Conservation (phyloP, 1,284 basidiomycete genomes). For the Moniliella sp. region DNA sequence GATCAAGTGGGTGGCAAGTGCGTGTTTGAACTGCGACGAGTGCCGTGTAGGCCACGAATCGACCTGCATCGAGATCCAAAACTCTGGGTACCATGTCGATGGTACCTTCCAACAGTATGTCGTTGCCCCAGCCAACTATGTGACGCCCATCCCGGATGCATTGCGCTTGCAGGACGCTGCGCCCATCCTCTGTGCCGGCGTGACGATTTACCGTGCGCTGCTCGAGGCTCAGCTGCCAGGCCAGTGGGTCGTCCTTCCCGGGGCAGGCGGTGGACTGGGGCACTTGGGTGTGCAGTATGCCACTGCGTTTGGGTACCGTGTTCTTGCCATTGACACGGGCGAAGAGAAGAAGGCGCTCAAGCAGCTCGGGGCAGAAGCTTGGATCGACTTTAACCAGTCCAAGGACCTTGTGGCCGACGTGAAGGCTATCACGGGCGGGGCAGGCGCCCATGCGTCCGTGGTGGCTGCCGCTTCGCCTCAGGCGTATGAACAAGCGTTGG, state of each 20-base stretch:
- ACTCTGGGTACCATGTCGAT: conserved; percentile 45
- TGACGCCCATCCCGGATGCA: conserved; percentile 39
- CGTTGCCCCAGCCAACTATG: conserved; percentile 47
- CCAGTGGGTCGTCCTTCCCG: conserved; percentile 59
- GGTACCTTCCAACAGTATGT: conserved; percentile 56
- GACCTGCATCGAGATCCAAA: conserved; percentile 28
- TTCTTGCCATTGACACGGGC: conserved; percentile 60
- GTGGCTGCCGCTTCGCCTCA: conserved; percentile 35
- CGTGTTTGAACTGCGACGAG: conserved; percentile 49
- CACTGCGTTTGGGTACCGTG: conserved; percentile 39
- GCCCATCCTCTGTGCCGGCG: conserved; percentile 54
- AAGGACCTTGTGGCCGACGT: conserved; percentile 44
- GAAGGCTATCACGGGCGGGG: conserved; percentile 42
- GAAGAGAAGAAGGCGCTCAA: conserved; percentile 52
- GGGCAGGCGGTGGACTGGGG: conserved; percentile 48
- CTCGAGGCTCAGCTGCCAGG: conserved; percentile 50
- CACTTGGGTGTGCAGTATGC: conserved; percentile 24
- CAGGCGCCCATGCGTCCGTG: conserved; percentile 49
- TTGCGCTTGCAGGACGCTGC: no score
- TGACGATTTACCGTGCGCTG: conserved; percentile 64
- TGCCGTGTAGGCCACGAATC: conserved; percentile 54
- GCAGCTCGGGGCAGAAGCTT: conserved; percentile 52
- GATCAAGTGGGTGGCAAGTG: conserved; percentile 46
- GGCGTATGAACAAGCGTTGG: conserved; percentile 52
- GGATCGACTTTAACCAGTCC: conserved; percentile 57